These are phyloP conservation scores for Rhodotorula sp. DNA, from an alignment of 1,284 basidiomycete genomes.

Conservation along the genomic window DNA sequence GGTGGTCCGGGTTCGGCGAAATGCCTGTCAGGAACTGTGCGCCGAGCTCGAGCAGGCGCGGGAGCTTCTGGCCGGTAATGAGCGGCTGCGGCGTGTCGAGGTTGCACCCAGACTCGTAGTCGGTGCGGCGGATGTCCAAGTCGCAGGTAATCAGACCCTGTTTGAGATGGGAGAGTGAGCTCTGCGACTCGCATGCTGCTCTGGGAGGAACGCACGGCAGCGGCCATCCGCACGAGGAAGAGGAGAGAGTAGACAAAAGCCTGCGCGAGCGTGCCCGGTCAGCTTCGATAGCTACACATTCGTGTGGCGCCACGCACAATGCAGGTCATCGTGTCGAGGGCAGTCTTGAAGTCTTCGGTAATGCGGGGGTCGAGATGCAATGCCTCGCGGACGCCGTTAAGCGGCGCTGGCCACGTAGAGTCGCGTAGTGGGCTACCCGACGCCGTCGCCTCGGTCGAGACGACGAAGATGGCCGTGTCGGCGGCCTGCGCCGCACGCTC, in stretches of 20 bases:
- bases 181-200: no score
- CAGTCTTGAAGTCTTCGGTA: constrained; percentile 40
- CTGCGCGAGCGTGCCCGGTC: neutral
- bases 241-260: constrained; percentile 34
- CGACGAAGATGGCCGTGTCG: constrained; percentile 25
- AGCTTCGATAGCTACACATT: neutral
- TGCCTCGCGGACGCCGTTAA: constrained; percentile 13
- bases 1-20: constrained; percentile 34
- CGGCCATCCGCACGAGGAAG: constrained; percentile 37
- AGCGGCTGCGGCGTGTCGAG: constrained; percentile 25
- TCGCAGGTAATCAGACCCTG: constrained; percentile 37
- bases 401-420: constrained; percentile 19
- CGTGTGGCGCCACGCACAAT: constrained; percentile 8
- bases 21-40: constrained; percentile 31
- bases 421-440: constrained; percentile 10
- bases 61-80: constrained; percentile 25
- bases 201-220: neutral
- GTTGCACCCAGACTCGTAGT: constrained; percentile 31
- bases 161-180: no score
- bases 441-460: constrained; percentile 21
- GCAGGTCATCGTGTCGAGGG: constrained; percentile 39
- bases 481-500: constrained; percentile 30
- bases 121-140: constrained; percentile 17
- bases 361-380: constrained; percentile 26
- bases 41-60: constrained; percentile 34